A percentile compares a stretch with the other conserved stretches of the same genome.
Evolutionary conservation across 768 basidiomycete genomes (phyloP).

Genomic region (Suillus americanus): DNA sequence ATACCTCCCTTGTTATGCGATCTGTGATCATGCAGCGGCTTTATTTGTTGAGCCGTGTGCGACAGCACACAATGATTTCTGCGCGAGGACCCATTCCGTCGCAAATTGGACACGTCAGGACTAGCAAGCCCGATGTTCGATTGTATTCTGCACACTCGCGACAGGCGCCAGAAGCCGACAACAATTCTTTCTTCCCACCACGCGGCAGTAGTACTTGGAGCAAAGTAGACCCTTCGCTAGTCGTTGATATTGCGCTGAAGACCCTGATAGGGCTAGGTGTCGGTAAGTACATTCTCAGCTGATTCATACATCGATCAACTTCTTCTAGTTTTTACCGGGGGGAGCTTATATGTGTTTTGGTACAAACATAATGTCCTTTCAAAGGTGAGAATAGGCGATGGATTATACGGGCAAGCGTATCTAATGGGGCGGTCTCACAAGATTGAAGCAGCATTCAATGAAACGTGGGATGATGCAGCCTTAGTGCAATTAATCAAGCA

Average conservation of each 20-base stretch:
- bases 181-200: neutral
- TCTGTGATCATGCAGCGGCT: neutral
- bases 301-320: neutral
- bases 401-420: neutral
- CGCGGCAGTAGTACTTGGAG: neutral
- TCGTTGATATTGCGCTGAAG: neutral
- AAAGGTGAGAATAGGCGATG: slow-evolving; percentile 50
- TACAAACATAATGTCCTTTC: slow-evolving; percentile 81
- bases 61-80: neutral
- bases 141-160: neutral
- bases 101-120: neutral
- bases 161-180: neutral
- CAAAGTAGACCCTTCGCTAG: neutral
- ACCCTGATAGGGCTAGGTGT: neutral
- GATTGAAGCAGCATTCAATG: slow-evolving; percentile 1
- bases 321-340: slow-evolving; percentile 61
- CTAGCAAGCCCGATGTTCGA: neutral
- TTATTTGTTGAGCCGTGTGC: neutral
- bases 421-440: neutral
- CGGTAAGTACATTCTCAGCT: neutral
- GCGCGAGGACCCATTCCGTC: neutral
- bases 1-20: neutral
- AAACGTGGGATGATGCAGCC: neutral
- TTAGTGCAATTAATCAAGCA: neutral
- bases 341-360: slow-evolving; percentile 71